A percentile compares a stretch with the other conserved stretches of the same genome.
phyloP scores from a whole-genome alignment of 73 alveolate genomes.

The Tetrahymena thermophila region DNA sequence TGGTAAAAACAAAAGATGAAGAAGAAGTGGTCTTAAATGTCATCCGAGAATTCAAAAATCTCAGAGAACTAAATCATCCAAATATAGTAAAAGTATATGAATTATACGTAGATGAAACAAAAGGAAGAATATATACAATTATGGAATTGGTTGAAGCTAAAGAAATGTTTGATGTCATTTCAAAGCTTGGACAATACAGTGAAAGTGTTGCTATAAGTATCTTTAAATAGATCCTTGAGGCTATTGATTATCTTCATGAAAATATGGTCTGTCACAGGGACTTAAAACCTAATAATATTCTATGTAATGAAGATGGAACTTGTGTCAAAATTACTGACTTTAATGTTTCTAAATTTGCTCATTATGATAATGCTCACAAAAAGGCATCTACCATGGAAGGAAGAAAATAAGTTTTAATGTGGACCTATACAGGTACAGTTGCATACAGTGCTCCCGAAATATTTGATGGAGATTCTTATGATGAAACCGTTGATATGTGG shows the following conservation, averaged over 20 bases:
- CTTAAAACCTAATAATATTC: slow-evolving; percentile 27
- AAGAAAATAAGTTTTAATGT: slow-evolving; percentile 20
- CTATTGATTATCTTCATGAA: slow-evolving; percentile 30
- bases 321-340: slow-evolving; percentile 8
- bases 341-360: slow-evolving; percentile 6
- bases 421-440: slow-evolving; percentile 43
- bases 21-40: slow-evolving; percentile 23
- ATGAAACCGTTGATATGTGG: slow-evolving; percentile 40
- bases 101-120: slow-evolving; percentile 29
- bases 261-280: slow-evolving; percentile 35
- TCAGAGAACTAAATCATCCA: slow-evolving; percentile 10
- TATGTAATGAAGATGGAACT: slow-evolving; percentile 24
- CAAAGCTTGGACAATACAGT: slow-evolving; percentile 19
- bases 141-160: slow-evolving; percentile 34
- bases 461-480: slow-evolving; percentile 29
- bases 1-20: slow-evolving; percentile 32
- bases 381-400: slow-evolving; percentile 3
- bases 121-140: slow-evolving; percentile 6
- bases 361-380: slow-evolving; percentile 20
- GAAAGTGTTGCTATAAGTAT: slow-evolving; percentile 32
- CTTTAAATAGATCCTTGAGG: slow-evolving; percentile 10
- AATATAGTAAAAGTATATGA: slow-evolving; percentile 41
- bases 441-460: slow-evolving; percentile 38
- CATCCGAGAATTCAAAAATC: slow-evolving; percentile 22
- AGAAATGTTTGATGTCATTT: slow-evolving; percentile 43